phyloP scores from a whole-genome alignment of 768 basidiomycete species.

The Collybia mongolica region DNA sequence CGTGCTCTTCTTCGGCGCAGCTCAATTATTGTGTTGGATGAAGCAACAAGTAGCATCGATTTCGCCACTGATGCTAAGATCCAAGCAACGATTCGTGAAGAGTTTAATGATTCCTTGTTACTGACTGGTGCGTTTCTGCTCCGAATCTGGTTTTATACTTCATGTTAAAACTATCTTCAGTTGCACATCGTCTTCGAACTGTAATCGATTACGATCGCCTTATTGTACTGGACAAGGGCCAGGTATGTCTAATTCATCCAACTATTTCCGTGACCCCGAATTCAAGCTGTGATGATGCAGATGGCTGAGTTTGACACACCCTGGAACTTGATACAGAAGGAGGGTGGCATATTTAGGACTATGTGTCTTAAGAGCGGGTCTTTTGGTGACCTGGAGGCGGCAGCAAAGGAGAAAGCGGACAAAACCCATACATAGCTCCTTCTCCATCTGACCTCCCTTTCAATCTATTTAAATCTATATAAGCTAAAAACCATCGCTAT shows the following conservation, averaged over 20 bases:
- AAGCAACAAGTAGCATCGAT: constrained; percentile 85
- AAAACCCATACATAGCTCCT: background rate
- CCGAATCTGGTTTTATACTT: background rate
- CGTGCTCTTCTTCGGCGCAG: constrained; percentile 73
- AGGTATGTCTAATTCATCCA: constrained; percentile 25
- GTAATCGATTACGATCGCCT: constrained; percentile 82
- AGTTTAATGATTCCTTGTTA: constrained; percentile 74
- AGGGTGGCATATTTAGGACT: constrained; percentile 46
- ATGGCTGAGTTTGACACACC: constrained; percentile 74
- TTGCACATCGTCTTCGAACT: constrained; percentile 74
- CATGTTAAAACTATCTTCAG: constrained; percentile 23
- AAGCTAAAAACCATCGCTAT: background rate
- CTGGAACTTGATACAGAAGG: constrained; percentile 59
- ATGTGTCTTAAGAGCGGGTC: constrained; percentile 26
- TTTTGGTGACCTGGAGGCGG: constrained; percentile 21
- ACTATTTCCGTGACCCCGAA: background rate
- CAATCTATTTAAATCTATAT: background rate
- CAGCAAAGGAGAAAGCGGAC: constrained; percentile 16
- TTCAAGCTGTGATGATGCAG: constrained; percentile 17
- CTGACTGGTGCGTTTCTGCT: constrained; percentile 56
- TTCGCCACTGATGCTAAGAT: constrained; percentile 90
- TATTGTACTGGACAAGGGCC: constrained; percentile 76
- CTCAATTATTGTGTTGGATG: constrained; percentile 75
- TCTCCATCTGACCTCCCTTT: background rate
- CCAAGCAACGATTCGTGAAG: constrained; percentile 82